Evolutionary conservation across 768 basidiomycete species (phyloP).

Genomic region (Boletus rubroflammeus): DNA sequence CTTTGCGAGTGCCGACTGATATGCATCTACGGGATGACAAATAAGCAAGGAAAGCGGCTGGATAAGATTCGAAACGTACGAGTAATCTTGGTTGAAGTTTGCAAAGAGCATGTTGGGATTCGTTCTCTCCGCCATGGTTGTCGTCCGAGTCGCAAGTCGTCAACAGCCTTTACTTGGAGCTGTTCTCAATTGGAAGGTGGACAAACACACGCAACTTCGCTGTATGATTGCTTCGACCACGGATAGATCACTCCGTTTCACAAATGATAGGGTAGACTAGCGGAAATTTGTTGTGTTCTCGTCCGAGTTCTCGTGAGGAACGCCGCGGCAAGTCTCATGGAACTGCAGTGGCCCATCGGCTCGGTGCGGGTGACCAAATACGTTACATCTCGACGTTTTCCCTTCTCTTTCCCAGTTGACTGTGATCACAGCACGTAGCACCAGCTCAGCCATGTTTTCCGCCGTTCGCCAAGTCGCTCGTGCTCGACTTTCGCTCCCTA

Average conservation of each 20-base stretch:
- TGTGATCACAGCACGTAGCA: too few species aligned
- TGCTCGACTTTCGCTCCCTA: slow-evolving; percentile 5
- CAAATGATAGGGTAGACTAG: background rate
- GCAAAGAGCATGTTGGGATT: slow-evolving; percentile 70
- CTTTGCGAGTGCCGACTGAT: slow-evolving; percentile 91
- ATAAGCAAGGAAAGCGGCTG: background rate
- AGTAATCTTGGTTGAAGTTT: slow-evolving; percentile 98
- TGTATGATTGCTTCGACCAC: background rate
- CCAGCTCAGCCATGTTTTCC: slow-evolving; percentile 21
- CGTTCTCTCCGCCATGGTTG: slow-evolving; percentile 36
- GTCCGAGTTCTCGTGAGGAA: background rate
- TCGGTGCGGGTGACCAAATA: slow-evolving; percentile 20
- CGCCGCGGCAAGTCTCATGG: background rate
- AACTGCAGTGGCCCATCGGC: slow-evolving; percentile 10
- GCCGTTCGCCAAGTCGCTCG: slow-evolving; percentile 12
- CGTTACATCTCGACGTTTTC: too few species aligned
- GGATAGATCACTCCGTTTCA: too few species aligned
- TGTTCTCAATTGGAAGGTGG: slow-evolving; percentile 11
- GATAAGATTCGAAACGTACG: slow-evolving; percentile 44
- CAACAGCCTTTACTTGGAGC: too few species aligned
- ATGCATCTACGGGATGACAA: slow-evolving; percentile 59
- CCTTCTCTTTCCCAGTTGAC: slow-evolving; percentile 48
- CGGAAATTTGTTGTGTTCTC: background rate
- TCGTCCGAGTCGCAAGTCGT: too few species aligned
- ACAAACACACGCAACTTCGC: slow-evolving; percentile 17